A percentile compares a stretch with the other conserved stretches of the same genome.
phyloP scores from a whole-genome alignment of 257 asterid genomes.

The Catharanthus roseus region DNA sequence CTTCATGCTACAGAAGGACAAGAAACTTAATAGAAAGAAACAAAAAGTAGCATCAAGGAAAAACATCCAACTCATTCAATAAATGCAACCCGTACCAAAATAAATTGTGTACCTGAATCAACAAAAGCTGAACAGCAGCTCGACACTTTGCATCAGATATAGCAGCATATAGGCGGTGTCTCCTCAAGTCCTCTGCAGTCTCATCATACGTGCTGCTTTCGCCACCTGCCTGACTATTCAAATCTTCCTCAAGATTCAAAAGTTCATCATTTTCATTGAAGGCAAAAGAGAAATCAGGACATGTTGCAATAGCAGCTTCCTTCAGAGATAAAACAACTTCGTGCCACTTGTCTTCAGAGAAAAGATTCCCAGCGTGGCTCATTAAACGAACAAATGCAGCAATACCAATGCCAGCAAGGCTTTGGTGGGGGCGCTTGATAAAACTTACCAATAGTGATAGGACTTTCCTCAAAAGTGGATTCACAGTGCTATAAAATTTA shows the following conservation, averaged over 20 bases:
- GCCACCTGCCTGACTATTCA: constrained; percentile 35
- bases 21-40: background rate
- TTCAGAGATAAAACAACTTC: constrained; percentile 85
- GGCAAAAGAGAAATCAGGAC: constrained; percentile 82
- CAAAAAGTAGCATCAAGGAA: background rate
- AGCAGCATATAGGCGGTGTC: constrained; percentile 56
- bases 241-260: constrained; percentile 46
- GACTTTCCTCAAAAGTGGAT: constrained; percentile 88
- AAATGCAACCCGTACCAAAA: background rate
- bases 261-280: constrained; percentile 48
- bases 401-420: constrained; percentile 97
- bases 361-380: constrained; percentile 93
- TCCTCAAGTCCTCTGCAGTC: constrained; percentile 53
- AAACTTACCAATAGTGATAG: constrained; percentile 76
- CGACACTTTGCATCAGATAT: constrained; percentile 84
- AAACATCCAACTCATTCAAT: background rate
- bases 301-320: constrained; percentile 71
- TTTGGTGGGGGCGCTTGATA: constrained; percentile 94
- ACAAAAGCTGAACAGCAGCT: constrained; percentile 91
- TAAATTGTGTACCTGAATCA: constrained; percentile 64
- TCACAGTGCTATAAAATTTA: constrained; percentile 82
- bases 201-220: constrained; percentile 47
- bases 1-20: background rate
- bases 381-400: constrained; percentile 99
- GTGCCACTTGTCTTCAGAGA: constrained; percentile 89